Percentiles rank a stretch among this genome's conserved stretches.
Conservation (phyloP, 352 stramenopile species). For the Saprolegnia parasitica region DNA sequence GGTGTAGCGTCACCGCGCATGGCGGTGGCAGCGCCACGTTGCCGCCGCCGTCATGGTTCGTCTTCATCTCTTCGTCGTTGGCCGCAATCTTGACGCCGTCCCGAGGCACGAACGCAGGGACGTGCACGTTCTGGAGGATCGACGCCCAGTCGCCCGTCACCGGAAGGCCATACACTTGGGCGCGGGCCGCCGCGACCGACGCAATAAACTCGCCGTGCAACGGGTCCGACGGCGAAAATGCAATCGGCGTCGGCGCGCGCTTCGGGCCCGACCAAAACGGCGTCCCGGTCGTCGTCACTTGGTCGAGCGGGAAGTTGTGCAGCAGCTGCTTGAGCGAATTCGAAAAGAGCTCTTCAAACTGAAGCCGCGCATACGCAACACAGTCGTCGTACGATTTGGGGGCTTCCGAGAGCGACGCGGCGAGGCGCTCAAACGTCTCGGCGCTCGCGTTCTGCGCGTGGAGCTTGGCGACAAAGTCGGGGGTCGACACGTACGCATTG, state of each 20-base stretch:
- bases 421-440: conserved; percentile 92
- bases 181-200: conserved; percentile 92
- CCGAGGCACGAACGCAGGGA: conserved; percentile 90
- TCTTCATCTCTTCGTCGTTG: conserved; percentile 96
- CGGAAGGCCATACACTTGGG: conserved; percentile 91
- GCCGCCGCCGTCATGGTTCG: conserved; percentile 36
- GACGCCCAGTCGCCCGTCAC: conserved; percentile 62
- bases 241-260: conserved; percentile 91
- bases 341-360: conserved; percentile 98
- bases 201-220: conserved; percentile 96
- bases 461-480: conserved; percentile 89
- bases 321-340: conserved; percentile 98
- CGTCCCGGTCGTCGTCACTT: conserved; percentile 94
- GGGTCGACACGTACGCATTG: conserved; percentile 87
- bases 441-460: conserved; percentile 96
- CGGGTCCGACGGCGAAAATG: conserved; percentile 88
- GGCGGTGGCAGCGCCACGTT: conserved; percentile 66
- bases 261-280: conserved; percentile 99
- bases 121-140: conserved; percentile 78
- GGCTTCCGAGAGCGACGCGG: conserved; percentile 87
- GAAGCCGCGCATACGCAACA: conserved; percentile 94
- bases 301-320: conserved; percentile 98
- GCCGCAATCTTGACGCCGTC: conserved; percentile 97
- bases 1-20: conserved; percentile 73
- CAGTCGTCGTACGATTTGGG: conserved; percentile 96